Evolutionary conservation across 345 rosid genomes (phyloP), one percentile per base, ranked within the genome.

Genomic region (Sapria himalayana): DNA sequence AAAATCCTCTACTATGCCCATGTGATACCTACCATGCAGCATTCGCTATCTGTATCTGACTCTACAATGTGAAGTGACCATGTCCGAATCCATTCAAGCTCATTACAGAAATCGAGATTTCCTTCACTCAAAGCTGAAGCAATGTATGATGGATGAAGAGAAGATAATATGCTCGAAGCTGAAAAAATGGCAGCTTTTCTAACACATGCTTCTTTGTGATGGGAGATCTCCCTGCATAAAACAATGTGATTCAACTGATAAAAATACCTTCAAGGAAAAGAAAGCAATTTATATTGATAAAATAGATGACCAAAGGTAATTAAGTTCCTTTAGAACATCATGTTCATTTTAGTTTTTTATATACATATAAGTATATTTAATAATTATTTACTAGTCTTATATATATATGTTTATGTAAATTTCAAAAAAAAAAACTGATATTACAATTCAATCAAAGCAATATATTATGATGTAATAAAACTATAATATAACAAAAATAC

Each of bases 181-280:
- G 94, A 81, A 43, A 74, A 76, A 42, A 89, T 89, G 45, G 71
- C 91, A 15, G 98, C 85, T 55, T 61, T 74, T 61, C 98, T 71
- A 17, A 89, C 98, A 58, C 74, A 82, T 14, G 85, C 94, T 69
- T 89, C 98, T 46, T 70, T 59, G 66, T 82, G 94, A 56, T 65
- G 64, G 55, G 77, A 76, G 46, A 89, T 56, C 50, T 77, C 84
- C 72, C 94, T 89, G 77, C 61, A 63, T 48, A 16, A 52, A 45
- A 25, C n/a, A n/a, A n/a, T n/a, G n/a, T n/a, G n/a, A n/a, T n/a
- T n/a, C n/a, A n/a, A n/a, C n/a, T n/a, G n/a, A n/a, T n/a, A n/a
- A n/a, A n/a, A n/a, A n/a, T n/a, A n/a, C n/a, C n/a, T n/a, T n/a
- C n/a, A n/a, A n/a, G n/a, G n/a, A n/a, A n/a, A n/a, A n/a, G n/a